Percentiles rank a stretch among this genome's conserved stretches.
phyloP scores from a whole-genome alignment of 1,284 basidiomycete species.

The Xanthoconium separans region DNA sequence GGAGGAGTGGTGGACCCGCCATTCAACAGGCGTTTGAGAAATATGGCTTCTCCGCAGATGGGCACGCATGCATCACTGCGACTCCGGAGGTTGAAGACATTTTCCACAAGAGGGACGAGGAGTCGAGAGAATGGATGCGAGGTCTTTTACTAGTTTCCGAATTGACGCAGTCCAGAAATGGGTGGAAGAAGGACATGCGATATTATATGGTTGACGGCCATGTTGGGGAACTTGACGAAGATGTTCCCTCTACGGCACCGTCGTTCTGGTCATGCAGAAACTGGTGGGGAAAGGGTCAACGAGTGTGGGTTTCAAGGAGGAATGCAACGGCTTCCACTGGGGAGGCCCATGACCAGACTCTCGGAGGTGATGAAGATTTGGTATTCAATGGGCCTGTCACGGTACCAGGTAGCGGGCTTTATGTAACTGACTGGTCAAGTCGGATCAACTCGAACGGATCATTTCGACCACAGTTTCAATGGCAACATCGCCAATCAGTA shows the following conservation, averaged over 20 bases:
- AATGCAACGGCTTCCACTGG: slow-evolving; percentile 21
- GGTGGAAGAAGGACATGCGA: slow-evolving; percentile 21
- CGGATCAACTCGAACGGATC: too few species aligned
- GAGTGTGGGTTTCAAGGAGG: slow-evolving; percentile 18
- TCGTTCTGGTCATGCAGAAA: slow-evolving; percentile 10
- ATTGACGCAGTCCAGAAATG: neutral
- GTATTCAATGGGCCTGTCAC: too few species aligned
- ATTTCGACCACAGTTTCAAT: too few species aligned
- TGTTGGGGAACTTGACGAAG: slow-evolving; percentile 23
- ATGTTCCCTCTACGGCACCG: slow-evolving; percentile 14
- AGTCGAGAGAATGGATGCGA: slow-evolving; percentile 15
- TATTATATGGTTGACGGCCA: slow-evolving; percentile 13
- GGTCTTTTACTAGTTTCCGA: slow-evolving; percentile 13
- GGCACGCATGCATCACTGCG: slow-evolving; percentile 32
- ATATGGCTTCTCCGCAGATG: slow-evolving; percentile 14
- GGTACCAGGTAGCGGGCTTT: too few species aligned
- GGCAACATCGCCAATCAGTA: too few species aligned
- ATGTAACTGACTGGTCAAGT: too few species aligned
- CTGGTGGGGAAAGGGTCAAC: neutral
- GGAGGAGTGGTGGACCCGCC: slow-evolving; percentile 27
- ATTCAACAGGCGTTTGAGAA: slow-evolving; percentile 21
- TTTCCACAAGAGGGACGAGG: slow-evolving; percentile 17
- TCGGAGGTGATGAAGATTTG: neutral
- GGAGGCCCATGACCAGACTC: slow-evolving; percentile 5
- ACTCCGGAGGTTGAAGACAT: slow-evolving; percentile 10